Conservation (phyloP, 176 grass and related monocot genomes). For the Bolboschoenus planiculmis region DNA sequence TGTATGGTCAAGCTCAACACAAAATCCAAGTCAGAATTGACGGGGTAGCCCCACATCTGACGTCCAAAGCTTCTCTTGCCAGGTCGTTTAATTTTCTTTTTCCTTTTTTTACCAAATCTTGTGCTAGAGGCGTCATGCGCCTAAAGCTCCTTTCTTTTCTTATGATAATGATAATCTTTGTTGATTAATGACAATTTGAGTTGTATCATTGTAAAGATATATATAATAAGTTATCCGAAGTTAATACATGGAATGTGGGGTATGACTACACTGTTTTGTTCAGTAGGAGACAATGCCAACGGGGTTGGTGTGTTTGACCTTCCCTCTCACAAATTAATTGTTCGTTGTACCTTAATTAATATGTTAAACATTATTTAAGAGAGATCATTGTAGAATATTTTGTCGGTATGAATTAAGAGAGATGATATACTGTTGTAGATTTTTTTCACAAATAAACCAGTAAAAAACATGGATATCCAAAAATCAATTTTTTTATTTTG, state of each 20-base stretch:
- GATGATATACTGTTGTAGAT: background rate
- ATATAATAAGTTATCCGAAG: conserved; percentile 8
- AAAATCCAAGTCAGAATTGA: conserved; percentile 28
- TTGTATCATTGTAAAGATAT: background rate
- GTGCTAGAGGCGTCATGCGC: conserved; percentile 9
- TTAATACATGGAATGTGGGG: background rate
- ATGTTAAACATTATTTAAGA: background rate
- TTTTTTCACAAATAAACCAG: too few species aligned
- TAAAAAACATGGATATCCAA: too few species aligned
- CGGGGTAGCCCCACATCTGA: background rate
- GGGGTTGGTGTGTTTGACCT: conserved; percentile 17
- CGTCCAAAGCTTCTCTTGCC: conserved; percentile 15
- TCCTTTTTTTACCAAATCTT: background rate
- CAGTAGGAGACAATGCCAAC: background rate
- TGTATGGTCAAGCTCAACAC: conserved; percentile 23
- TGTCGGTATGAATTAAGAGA: background rate
- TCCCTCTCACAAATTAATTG: background rate
- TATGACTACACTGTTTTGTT: background rate
- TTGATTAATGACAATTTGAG: background rate
- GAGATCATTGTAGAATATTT: background rate
- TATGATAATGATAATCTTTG: conserved; percentile 2
- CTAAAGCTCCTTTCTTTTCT: background rate
- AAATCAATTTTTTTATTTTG: too few species aligned
- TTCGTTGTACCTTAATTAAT: background rate
- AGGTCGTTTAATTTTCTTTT: background rate